These are phyloP conservation scores for Lizonia empirigonia DNA, from an alignment of 2,329 filamentous ascomycete genomes.

Conservation along the genomic window DNA sequence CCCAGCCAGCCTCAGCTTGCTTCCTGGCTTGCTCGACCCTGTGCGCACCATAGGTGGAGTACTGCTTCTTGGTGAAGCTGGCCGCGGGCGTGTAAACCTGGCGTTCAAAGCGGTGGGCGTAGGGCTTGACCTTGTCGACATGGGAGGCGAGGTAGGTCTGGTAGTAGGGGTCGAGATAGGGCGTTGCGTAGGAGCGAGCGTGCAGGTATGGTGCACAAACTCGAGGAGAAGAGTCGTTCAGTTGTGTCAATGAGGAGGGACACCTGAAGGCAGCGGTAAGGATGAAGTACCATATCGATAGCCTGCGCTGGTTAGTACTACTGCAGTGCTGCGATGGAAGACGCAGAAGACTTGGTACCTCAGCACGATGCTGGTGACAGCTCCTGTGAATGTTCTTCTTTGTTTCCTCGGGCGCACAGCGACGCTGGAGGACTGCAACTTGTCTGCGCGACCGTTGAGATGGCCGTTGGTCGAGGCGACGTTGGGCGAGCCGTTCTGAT, in stretches of 20 bases:
- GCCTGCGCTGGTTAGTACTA: constrained; percentile 48
- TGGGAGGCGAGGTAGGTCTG: constrained; percentile 82
- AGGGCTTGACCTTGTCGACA: constrained; percentile 75
- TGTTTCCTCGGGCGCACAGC: constrained; percentile 25
- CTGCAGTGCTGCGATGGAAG: neutral
- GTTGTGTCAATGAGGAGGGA: constrained; percentile 69
- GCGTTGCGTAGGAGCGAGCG: constrained; percentile 69
- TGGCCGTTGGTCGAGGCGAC: constrained; percentile 28
- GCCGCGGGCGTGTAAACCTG: constrained; percentile 72
- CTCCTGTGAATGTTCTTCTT: constrained; percentile 30
- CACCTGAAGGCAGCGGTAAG: constrained; percentile 82
- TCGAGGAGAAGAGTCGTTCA: constrained; percentile 71
- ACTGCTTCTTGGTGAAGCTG: constrained; percentile 64
- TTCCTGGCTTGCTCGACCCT: constrained; percentile 69
- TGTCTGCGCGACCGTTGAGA: constrained; percentile 36
- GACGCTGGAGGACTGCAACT: constrained; percentile 29
- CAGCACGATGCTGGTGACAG: constrained; percentile 41
- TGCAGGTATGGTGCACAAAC: constrained; percentile 82
- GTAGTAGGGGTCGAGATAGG: constrained; percentile 85
- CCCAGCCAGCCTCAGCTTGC: constrained; percentile 76
- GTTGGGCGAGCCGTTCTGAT: constrained; percentile 28
- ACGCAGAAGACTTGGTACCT: constrained; percentile 28
- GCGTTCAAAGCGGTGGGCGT: constrained; percentile 63
- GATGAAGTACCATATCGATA: constrained; percentile 85
- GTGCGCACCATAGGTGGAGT: constrained; percentile 75